A percentile compares a stretch with the other conserved stretches of the same genome.
These are phyloP conservation scores for Hypoxylon fuscum DNA, from an alignment of 495 filamentous ascomycete species.

Conservation along the genomic window DNA sequence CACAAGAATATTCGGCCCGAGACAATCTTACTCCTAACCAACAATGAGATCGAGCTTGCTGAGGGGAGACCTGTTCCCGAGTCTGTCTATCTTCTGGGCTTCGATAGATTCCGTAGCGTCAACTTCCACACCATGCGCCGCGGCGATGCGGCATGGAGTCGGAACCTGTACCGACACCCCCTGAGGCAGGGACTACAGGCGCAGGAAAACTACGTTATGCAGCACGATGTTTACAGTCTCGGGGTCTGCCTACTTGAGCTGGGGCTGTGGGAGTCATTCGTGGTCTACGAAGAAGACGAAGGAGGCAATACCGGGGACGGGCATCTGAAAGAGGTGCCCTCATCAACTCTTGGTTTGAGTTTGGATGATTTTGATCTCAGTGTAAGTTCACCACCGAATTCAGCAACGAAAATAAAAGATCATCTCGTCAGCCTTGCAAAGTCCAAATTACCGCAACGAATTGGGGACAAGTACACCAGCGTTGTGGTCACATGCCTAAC, in stretches of 20 bases:
- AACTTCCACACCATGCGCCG: slow-evolving; percentile 45
- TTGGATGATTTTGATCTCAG: neutral
- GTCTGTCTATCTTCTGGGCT: slow-evolving; percentile 53
- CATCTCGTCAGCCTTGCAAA: slow-evolving; percentile 49
- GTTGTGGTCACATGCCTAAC: slow-evolving; percentile 62
- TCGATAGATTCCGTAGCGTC: slow-evolving; percentile 53
- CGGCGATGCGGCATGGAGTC: slow-evolving; percentile 55
- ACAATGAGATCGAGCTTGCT: slow-evolving; percentile 40
- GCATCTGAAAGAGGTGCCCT: neutral
- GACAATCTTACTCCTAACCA: slow-evolving; percentile 44
- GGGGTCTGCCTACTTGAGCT: slow-evolving; percentile 69
- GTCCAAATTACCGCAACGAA: slow-evolving; percentile 47
- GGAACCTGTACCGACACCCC: slow-evolving; percentile 66
- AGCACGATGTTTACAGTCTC: slow-evolving; percentile 71
- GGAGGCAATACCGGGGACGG: neutral
- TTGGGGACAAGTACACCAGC: slow-evolving; percentile 59
- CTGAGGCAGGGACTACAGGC: slow-evolving; percentile 53
- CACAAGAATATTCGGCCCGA: slow-evolving; percentile 66
- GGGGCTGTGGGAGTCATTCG: slow-evolving; percentile 64
- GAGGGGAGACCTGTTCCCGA: neutral
- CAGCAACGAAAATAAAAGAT: slow-evolving; percentile 12
- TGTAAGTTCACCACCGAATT: neutral
- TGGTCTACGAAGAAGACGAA: slow-evolving; percentile 21
- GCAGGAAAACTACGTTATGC: slow-evolving; percentile 58
- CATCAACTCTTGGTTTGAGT: neutral